These are phyloP conservation scores for Tuber calosporum DNA, from an alignment of 495 filamentous ascomycete genomes.

Conservation along the genomic window DNA sequence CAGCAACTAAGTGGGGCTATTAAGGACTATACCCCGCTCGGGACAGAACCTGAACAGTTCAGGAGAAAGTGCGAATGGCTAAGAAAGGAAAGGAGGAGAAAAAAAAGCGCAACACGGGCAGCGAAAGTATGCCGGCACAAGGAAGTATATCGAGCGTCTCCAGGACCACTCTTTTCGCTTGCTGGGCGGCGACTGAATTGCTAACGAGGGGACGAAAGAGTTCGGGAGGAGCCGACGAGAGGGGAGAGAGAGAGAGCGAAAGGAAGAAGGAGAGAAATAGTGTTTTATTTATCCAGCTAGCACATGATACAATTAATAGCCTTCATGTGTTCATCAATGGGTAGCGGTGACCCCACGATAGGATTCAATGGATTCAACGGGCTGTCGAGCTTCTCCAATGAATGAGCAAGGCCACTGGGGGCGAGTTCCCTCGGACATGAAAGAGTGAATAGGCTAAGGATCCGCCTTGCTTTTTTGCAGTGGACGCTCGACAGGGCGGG, in stretches of 20 bases:
- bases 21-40: neutral
- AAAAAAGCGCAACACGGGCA: neutral
- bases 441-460: neutral
- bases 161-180: constrained; percentile 4
- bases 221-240: neutral
- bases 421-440: neutral
- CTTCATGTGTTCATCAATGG: constrained; percentile 4
- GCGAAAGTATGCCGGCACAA: neutral
- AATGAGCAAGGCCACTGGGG: neutral
- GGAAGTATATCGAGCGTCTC: constrained; percentile 4
- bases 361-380: neutral
- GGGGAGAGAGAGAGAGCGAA: neutral
- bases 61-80: neutral
- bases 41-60: neutral
- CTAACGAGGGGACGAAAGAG: neutral
- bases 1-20: neutral
- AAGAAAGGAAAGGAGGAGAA: neutral
- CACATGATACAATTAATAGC: neutral
- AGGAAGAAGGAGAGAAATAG: neutral
- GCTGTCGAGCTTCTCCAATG: neutral
- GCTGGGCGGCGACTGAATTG: neutral
- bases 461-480: neutral
- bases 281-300: constrained; percentile 1
- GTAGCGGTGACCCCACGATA: constrained; percentile 1
- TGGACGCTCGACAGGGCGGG: neutral